phyloP scores from a whole-genome alignment of 345 rosid genomes.

The Bruguiera sexangula region DNA sequence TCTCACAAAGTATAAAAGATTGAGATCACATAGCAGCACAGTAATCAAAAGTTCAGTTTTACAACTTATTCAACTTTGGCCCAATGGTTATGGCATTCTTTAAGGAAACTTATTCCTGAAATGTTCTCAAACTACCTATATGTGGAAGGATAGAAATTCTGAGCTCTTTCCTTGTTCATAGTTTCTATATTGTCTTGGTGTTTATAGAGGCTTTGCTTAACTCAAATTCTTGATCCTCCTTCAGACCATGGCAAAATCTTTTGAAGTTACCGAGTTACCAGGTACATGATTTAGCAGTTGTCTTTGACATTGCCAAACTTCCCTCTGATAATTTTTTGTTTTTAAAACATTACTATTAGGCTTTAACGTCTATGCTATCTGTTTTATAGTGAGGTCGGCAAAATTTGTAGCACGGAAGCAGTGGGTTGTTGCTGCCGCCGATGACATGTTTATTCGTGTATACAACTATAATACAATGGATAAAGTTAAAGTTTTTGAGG shows the following conservation, averaged over 20 bases:
- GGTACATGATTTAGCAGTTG: conserved; percentile 36
- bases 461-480: conserved; percentile 92
- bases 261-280: conserved; percentile 85
- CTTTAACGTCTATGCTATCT: conserved; percentile 5
- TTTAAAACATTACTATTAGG: background rate
- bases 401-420: conserved; percentile 81
- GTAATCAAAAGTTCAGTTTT: no score
- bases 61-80: no score
- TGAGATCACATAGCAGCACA: background rate
- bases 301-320: background rate
- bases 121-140: background rate
- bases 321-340: background rate
- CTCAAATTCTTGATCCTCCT: background rate
- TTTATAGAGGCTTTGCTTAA: conserved; percentile 1
- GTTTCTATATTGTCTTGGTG: background rate
- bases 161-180: no score
- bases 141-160: background rate
- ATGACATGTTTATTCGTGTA: conserved; percentile 86
- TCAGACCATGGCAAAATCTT: conserved; percentile 80
- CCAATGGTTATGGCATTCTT: no score
- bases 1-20: no score
- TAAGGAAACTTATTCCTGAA: background rate
- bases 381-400: conserved; percentile 82
- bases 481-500: conserved; percentile 89
- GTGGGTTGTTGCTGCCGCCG: conserved; percentile 97